These are phyloP conservation scores for Paulownia fortunei DNA, from an alignment of 257 asterid genomes.

Conservation along the genomic window DNA sequence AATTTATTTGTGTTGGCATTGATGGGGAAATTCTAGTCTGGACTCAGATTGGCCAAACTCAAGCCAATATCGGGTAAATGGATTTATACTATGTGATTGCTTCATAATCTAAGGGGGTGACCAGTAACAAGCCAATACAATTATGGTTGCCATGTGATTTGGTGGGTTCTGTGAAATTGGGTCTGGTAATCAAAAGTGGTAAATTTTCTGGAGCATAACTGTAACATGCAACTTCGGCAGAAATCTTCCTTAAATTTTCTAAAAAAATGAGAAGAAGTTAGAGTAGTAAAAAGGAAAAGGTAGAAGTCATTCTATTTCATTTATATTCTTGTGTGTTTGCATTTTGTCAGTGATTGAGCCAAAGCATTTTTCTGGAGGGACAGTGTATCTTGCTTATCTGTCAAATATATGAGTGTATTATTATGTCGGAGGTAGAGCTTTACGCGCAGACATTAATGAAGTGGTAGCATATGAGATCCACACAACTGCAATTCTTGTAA, in stretches of 20 bases:
- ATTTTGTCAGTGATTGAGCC: neutral
- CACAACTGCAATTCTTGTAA: neutral
- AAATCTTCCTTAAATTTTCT: neutral
- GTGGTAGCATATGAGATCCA: neutral
- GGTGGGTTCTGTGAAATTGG: neutral
- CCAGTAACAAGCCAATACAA: neutral
- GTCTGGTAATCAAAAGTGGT: too few species aligned
- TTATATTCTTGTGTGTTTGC: too few species aligned
- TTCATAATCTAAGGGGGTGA: neutral
- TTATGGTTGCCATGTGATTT: neutral
- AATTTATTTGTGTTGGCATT: neutral
- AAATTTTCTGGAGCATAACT: slow-evolving; percentile 5
- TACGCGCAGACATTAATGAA: neutral
- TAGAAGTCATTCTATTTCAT: too few species aligned
- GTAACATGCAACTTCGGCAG: neutral
- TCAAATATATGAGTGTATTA: neutral
- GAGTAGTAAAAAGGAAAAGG: neutral
- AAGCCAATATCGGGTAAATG: neutral
- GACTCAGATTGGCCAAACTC: neutral
- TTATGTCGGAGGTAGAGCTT: neutral
- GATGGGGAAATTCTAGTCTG: neutral
- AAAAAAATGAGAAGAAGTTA: neutral
- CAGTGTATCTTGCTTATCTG: neutral
- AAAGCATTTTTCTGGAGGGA: neutral
- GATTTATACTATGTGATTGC: neutral